Evolutionary conservation across 257 asterid species (phyloP), one percentile per base, ranked within the genome.

Genomic region (Jaltomata sinuosa): DNA sequence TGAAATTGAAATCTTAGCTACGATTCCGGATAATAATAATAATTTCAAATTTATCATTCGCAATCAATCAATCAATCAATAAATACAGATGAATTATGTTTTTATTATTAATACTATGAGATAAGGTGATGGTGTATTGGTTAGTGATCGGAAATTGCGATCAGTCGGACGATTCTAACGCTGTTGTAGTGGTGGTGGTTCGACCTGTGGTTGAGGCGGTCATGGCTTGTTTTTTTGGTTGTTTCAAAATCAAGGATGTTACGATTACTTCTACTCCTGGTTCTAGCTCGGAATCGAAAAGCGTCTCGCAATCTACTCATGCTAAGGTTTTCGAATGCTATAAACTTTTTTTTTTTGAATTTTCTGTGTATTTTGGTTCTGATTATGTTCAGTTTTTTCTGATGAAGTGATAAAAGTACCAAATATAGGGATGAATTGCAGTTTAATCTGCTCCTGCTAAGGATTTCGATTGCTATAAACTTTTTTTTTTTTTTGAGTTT

Each of bases 141-240:
- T 61, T 68, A n/a, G 77, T 54, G 25, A 29, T 29, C 29, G 68
- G 25, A 79, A 65, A 40, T 8, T 19, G 71, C 10, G 74, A 27
- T 62, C 42, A 47, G 16, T 82, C 4, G 34, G 40, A 52, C 14
- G 2, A 57, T 27, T 54, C 16, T 82, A 59, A 53, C 65, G 21
- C 21, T 15, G 34, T 50, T n/a, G 55, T 31, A 29, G 15, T 47
- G 14, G 62, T 82, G 27, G 38, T 38, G 1, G n/a, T n/a, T n/a
- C n/a, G n/a, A n/a, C n/a, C n/a, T n/a, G 34, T 62, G 52, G 52
- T 55, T 69, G 38, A 52, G 11, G 94, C 91, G 11, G 87, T 90
- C 9, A 93, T 94, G 97, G 89, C 93, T 59, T 94, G 97, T 71
- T 82, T 93, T 32, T 90, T 94, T 90, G 87, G 91, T 80, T 94